A percentile compares a stretch with the other conserved stretches of the same genome.
These are phyloP conservation scores for Diaporthe sp. DNA, from an alignment of 2,329 filamentous ascomycete genomes.

Conservation along the genomic window DNA sequence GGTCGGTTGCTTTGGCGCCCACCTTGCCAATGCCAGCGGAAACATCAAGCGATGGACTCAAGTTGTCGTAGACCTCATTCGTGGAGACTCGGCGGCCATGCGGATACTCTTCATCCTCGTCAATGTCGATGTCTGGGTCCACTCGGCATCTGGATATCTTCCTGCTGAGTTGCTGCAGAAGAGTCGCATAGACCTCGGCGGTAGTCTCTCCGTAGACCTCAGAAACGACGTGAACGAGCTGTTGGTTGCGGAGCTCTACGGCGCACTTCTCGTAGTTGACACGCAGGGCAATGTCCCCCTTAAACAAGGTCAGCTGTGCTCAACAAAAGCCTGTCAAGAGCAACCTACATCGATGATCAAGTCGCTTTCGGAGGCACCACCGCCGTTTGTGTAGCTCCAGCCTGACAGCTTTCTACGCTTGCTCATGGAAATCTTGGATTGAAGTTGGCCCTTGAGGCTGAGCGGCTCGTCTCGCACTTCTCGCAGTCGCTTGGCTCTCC, in stretches of 20 bases:
- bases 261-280: slow-evolving; percentile 89
- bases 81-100: slow-evolving; percentile 62
- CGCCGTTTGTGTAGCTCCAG: slow-evolving; percentile 52
- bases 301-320: slow-evolving; percentile 25
- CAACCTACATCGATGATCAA: slow-evolving; percentile 63
- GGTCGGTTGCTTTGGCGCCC: slow-evolving; percentile 61
- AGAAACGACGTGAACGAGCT: slow-evolving; percentile 80
- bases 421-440: slow-evolving; percentile 45
- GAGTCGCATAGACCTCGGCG: slow-evolving; percentile 81
- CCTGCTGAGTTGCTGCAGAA: slow-evolving; percentile 79
- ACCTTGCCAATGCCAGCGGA: slow-evolving; percentile 71
- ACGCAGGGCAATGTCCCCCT: slow-evolving; percentile 75
- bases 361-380: slow-evolving; percentile 55
- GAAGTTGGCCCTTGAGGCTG: slow-evolving; percentile 66
- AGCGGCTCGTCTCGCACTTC: slow-evolving; percentile 68
- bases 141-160: slow-evolving; percentile 77
- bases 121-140: slow-evolving; percentile 64
- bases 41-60: slow-evolving; percentile 67
- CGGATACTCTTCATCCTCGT: slow-evolving; percentile 53
- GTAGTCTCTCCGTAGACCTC: slow-evolving; percentile 81
- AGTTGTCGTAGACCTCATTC: slow-evolving; percentile 67
- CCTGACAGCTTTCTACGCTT: slow-evolving; percentile 41
- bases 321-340: not conserved
- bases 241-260: slow-evolving; percentile 84
- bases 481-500: slow-evolving; percentile 67